Base-by-base conservation (phyloP, 306 rosid genomes). In the Casuarina glauca region DNA sequence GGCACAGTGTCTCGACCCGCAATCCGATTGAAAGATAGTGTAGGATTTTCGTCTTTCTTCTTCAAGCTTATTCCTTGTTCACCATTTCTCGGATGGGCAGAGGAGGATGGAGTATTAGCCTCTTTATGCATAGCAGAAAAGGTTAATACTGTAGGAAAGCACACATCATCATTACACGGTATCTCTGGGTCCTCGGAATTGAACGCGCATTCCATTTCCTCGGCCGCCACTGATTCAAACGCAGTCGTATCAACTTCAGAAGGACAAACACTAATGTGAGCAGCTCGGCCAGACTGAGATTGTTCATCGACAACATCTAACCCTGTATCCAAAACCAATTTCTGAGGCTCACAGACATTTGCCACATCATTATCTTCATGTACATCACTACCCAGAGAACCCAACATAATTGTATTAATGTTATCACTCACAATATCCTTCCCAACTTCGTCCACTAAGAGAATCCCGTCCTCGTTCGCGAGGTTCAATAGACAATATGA, bases 101-200 rank as follows among this genome's bases (percentile, higher is more conserved):
- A 75, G 64, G 82, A 63, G 74, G 70, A 83, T 42, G 70, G 78
- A 75, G 54, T 76, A 42, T 79, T 84, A 57, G 69, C 83, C 62
- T 82, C 85, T 35, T 62, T 74, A 78, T 57, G 82, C 69, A 43
- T 36, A 53, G 17, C 52, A 10, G 72, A 39, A 64, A 17, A 61
- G 71, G 83, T 78, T 63, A 55, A 71, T 57, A 11, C 52, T 46
- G 15, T 15, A 36, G 80, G 77, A 44, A 9, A 6, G 42, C 54
- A 52, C 43, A 72, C 19, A 54, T 48, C 52, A 20, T 87, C 92
- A 60, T 93, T 83, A 78, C 70, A 64, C 1, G 98, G 98, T 78
- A 93, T 73, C 53, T 88, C 89, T 16, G 88, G 82, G 66, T 88
- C 92, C 86, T 93, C 97, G 1, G 82, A 82, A 76, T 89, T 93